Percentiles rank a stretch among this genome's conserved stretches.
These are phyloP conservation scores for Epicoccum nigrum DNA, from an alignment of 2,329 filamentous ascomycete species.

Conservation along the genomic window DNA sequence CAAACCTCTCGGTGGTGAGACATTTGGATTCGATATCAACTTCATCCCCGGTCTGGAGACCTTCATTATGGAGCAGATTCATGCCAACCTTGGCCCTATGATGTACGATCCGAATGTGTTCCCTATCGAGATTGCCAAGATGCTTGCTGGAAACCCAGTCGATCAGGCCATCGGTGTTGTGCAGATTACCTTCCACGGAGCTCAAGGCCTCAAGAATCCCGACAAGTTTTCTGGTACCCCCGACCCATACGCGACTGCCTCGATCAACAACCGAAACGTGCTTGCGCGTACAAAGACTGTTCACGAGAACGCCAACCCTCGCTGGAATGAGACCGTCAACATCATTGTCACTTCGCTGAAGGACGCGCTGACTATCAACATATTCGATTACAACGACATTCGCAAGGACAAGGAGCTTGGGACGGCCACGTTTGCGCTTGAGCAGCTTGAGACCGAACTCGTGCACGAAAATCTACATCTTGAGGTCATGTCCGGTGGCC, in stretches of 20 bases:
- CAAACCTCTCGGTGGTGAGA: slow-evolving; percentile 95
- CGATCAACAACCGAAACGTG: slow-evolving; percentile 79
- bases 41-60: slow-evolving; percentile 93
- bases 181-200: slow-evolving; percentile 88
- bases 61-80: slow-evolving; percentile 96
- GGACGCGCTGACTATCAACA: slow-evolving; percentile 80
- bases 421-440: slow-evolving; percentile 81
- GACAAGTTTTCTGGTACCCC: slow-evolving; percentile 92
- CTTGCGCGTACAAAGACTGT: slow-evolving; percentile 90
- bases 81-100: slow-evolving; percentile 91
- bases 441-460: slow-evolving; percentile 76
- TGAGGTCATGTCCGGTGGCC: slow-evolving; percentile 83
- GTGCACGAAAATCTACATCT: slow-evolving; percentile 85
- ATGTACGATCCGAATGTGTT: slow-evolving; percentile 99
- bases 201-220: slow-evolving; percentile 89
- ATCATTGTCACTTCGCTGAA: slow-evolving; percentile 91
- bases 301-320: slow-evolving; percentile 81
- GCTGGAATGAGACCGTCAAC: slow-evolving; percentile 97
- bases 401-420: slow-evolving; percentile 97
- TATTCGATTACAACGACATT: slow-evolving; percentile 94
- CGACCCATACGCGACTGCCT: slow-evolving; percentile 87
- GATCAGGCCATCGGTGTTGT: slow-evolving; percentile 96
- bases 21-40: slow-evolving; percentile 97
- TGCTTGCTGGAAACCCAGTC: slow-evolving; percentile 90
- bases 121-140: slow-evolving; percentile 97